Conservation (phyloP, 2,329 filamentous ascomycete genomes). For the Phialocephala subalpina region DNA sequence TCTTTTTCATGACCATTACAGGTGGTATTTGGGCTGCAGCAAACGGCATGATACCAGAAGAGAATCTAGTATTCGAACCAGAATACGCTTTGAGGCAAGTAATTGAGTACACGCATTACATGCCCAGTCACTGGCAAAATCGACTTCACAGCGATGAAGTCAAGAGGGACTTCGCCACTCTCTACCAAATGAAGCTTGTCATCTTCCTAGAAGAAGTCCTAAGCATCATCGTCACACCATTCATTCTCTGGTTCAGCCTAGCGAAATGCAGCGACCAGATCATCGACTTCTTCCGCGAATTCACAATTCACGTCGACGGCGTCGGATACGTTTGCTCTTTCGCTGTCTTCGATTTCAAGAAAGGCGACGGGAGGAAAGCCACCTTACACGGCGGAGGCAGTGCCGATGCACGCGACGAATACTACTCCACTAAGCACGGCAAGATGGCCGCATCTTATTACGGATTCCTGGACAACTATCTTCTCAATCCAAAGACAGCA, state of each 20-base stretch:
- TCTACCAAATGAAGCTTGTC: slow-evolving; percentile 91
- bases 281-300: slow-evolving; percentile 97
- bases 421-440: slow-evolving; percentile 93
- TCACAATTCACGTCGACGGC: slow-evolving; percentile 95
- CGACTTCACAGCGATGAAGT: slow-evolving; percentile 95
- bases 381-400: slow-evolving; percentile 45
- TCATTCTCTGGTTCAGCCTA: slow-evolving; percentile 86
- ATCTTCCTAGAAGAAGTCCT: slow-evolving; percentile 94
- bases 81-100: slow-evolving; percentile 89
- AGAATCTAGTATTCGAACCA: slow-evolving; percentile 89
- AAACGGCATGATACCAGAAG: slow-evolving; percentile 84
- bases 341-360: slow-evolving; percentile 96
- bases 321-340: slow-evolving; percentile 97
- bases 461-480: slow-evolving; percentile 93
- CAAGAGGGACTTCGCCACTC: slow-evolving; percentile 84
- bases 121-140: slow-evolving; percentile 87
- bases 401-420: slow-evolving; percentile 80
- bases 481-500: slow-evolving; percentile 74
- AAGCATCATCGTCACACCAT: slow-evolving; percentile 90
- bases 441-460: slow-evolving; percentile 99
- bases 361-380: slow-evolving; percentile 66
- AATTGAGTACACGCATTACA: slow-evolving; percentile 91
- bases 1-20: slow-evolving; percentile 90
- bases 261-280: slow-evolving; percentile 91
- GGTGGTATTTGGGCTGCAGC: slow-evolving; percentile 85